phyloP scores from a whole-genome alignment of 768 basidiomycete species.

The Rhodotorula toruloides region DNA sequence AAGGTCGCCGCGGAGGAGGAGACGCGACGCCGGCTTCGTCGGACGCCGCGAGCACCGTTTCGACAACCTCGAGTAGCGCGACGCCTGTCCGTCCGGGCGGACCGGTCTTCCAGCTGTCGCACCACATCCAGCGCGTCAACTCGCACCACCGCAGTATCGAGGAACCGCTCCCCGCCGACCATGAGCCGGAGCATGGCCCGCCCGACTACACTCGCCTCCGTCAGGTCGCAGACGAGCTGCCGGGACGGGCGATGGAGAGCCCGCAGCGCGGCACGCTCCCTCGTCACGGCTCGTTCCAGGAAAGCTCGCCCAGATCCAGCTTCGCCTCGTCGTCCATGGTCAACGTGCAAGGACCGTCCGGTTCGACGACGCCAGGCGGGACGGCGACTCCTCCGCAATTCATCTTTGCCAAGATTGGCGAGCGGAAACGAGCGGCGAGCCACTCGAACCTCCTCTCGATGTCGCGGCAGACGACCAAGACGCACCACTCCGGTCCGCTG shows the following conservation, averaged over 20 bases:
- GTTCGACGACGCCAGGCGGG: slow-evolving; percentile 30
- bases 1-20: not conserved
- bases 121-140: slow-evolving; percentile 32
- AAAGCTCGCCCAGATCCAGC: not conserved
- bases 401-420: slow-evolving; percentile 40
- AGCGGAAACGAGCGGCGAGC: slow-evolving; percentile 27
- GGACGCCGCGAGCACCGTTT: not conserved
- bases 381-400: slow-evolving; percentile 42
- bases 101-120: slow-evolving; percentile 5
- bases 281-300: slow-evolving; percentile 14
- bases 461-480: slow-evolving; percentile 46
- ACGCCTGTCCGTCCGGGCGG: not conserved
- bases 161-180: slow-evolving; percentile 3
- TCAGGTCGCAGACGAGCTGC: slow-evolving; percentile 23
- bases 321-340: not conserved
- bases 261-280: not conserved
- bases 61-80: not conserved
- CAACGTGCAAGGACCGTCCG: not conserved
- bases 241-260: too few relatives aligned
- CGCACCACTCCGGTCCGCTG: slow-evolving; percentile 62
- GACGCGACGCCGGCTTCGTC: not conserved
- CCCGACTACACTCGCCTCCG: slow-evolving; percentile 26
- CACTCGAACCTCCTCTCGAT: slow-evolving; percentile 42
- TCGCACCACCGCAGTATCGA: slow-evolving; percentile 37
- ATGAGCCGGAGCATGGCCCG: slow-evolving; percentile 24